Base-by-base conservation (phyloP, 2,329 filamentous ascomycete species). In the Xylariales sp. region DNA sequence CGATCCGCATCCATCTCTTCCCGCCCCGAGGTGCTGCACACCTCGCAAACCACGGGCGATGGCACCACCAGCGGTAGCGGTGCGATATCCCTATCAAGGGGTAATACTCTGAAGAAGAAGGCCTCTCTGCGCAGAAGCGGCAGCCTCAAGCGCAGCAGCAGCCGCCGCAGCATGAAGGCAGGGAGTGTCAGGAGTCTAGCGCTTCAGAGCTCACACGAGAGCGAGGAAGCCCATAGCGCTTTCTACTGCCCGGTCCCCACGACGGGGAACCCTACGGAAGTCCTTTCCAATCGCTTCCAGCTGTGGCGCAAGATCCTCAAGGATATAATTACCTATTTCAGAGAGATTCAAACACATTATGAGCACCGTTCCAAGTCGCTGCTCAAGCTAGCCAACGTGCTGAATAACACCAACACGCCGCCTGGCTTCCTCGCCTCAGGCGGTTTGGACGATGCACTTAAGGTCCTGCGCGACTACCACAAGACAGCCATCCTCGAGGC, bases 271-370 rank as follows among this genome's bases (percentile, higher is more conserved):
- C 93, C 93, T 3, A 97, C 93, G 2, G 91, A 97, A 41, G 74
- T 86, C 35, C 72, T 98, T 20, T 85, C 88, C 29, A 87, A 81
- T 51, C 79, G 93, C 38, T 98, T 98, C 59, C 87, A 96, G 70
- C 89, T 86, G 36, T 98, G 93, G 93, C 81, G 93, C 52, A 95
- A 95, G 67, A 76, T 96, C 12, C 76, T 98, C 37, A 97, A 97
- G 60, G 90, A 96, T 49, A 73, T 97, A 30, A 95, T 97, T 48
- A 70, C 85, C 40, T 97, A 95, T 61, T 97, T 96, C 60, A 83
- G 88, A 52, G 93, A 97, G 60, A 81, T 97, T 32, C 88, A 95
- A 57, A 77, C 76, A 35, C 87, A 90, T 33, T 96, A 96, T 61
- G 91, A 98, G 55, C 76, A 83, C 40, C 82, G 86, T 44, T 77